Conservation (phyloP, 2,329 filamentous ascomycete genomes). For the Lasiodiplodia hormozganensis region DNA sequence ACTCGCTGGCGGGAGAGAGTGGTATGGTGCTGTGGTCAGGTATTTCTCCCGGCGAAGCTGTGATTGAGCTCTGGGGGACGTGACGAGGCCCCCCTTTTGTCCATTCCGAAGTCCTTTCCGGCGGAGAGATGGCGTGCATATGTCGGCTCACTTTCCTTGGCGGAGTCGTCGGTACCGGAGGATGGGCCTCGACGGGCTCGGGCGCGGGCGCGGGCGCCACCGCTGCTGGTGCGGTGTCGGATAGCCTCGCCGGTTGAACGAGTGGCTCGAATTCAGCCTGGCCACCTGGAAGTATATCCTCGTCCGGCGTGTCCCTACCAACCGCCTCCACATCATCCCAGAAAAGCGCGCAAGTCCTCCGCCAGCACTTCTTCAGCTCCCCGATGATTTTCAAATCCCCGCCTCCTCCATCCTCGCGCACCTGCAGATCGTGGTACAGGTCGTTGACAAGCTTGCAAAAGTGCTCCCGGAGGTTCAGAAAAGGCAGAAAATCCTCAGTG, state of each 20-base stretch:
- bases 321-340: constrained; percentile 80
- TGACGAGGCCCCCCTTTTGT: constrained; percentile 41
- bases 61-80: constrained; percentile 46
- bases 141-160: constrained; percentile 10
- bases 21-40: constrained; percentile 45
- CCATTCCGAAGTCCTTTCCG: constrained; percentile 9
- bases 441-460: constrained; percentile 84
- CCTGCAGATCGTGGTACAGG: constrained; percentile 60
- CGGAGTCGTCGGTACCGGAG: constrained; percentile 13
- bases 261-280: constrained; percentile 54
- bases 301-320: constrained; percentile 63
- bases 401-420: constrained; percentile 59
- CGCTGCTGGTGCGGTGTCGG: neutral
- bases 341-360: constrained; percentile 84
- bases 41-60: constrained; percentile 40
- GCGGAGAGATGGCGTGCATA: constrained; percentile 8
- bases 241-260: neutral
- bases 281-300: constrained; percentile 78
- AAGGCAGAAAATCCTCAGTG: constrained; percentile 85
- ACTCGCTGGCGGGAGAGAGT: constrained; percentile 54
- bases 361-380: constrained; percentile 97
- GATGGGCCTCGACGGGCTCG: neutral
- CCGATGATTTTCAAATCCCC: constrained; percentile 85
- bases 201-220: neutral
- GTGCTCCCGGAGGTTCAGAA: constrained; percentile 73